Evolutionary conservation across 495 filamentous ascomycete species (phyloP).

Genomic region (Parmelia sp.): DNA sequence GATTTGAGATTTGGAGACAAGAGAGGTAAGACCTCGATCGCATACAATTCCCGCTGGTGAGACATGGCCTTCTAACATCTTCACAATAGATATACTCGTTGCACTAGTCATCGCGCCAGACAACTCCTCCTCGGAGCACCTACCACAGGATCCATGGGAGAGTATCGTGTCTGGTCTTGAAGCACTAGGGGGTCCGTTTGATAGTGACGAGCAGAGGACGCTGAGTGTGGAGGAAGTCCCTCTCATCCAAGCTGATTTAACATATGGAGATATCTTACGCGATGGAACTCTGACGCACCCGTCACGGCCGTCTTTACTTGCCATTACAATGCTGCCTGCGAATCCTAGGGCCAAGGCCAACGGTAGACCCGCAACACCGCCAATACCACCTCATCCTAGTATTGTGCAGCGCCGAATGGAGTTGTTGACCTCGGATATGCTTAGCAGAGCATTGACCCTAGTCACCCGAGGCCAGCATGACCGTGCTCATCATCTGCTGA

Average conservation of each 20-base stretch:
- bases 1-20: constrained; percentile 97
- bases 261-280: constrained; percentile 87
- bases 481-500: constrained; percentile 81
- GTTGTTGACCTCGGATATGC: constrained; percentile 95
- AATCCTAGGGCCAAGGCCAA: constrained; percentile 50
- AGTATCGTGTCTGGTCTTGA: constrained; percentile 93
- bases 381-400: constrained; percentile 90
- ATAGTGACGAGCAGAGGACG: constrained; percentile 78
- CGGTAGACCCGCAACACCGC: constrained; percentile 62
- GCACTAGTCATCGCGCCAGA: constrained; percentile 92
- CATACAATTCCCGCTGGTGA: constrained; percentile 17
- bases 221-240: constrained; percentile 92
- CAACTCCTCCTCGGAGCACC: constrained; percentile 72
- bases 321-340: constrained; percentile 95
- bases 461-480: constrained; percentile 90
- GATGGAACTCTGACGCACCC: constrained; percentile 85
- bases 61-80: constrained; percentile 9
- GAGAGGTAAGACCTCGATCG: constrained; percentile 45
- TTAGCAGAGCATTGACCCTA: constrained; percentile 84
- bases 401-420: constrained; percentile 98
- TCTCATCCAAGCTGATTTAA: constrained; percentile 89
- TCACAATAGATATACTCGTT: constrained; percentile 69
- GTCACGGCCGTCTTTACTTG: constrained; percentile 83
- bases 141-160: constrained; percentile 95
- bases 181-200: constrained; percentile 83